Base-by-base conservation (phyloP, 257 asterid species). In the Misopates orontium region DNA sequence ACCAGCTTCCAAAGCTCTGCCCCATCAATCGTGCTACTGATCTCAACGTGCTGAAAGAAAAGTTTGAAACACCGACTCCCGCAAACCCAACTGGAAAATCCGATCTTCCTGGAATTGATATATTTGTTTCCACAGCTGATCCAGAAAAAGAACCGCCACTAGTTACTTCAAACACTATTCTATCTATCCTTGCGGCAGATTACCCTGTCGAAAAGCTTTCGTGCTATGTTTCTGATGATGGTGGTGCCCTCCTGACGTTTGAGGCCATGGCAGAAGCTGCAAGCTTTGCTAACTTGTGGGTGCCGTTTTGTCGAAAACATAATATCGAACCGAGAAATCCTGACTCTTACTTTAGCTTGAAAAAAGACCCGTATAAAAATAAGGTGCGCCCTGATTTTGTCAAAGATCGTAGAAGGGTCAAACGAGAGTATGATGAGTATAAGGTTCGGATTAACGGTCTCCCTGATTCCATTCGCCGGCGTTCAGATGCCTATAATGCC, bases 191-290 rank as follows among this genome's bases (percentile, higher is more conserved):
- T 18, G 89, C 95, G 0, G 83, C 86, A 10, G 87, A 88, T 9
- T 88, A 88, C 71, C 95, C 95, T 1, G 95, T 84, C 10, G 96
- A 88, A 47, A 88, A 88, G 78, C 85, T 88, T 50, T 60, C 95
- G 23, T 88, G 96, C 71, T 88, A 85, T 64, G 87, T 88, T 45
- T 88, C 96, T 20, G 96, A 88, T 45, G 96, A 88, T 53, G 96
- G 96, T 14, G 91, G 91, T 4, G 87, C 96, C 10, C 85, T 88
- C n/a, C 73, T 88, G 20, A 88, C 96, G 0, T 88, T 88, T 68
- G 96, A 88, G 71, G 96, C 96, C 67, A 82, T 88, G 89, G 95
- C 96, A 0, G 96, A 88, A 70, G 95, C 96, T 18, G 95, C 96
- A 15, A 86, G 95, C 47, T 88, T 86, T 65, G 95, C 96, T 4